Evolutionary conservation across 2,329 filamentous ascomycete species (phyloP).

Genomic region (Chrysoporthe puriensis): DNA sequence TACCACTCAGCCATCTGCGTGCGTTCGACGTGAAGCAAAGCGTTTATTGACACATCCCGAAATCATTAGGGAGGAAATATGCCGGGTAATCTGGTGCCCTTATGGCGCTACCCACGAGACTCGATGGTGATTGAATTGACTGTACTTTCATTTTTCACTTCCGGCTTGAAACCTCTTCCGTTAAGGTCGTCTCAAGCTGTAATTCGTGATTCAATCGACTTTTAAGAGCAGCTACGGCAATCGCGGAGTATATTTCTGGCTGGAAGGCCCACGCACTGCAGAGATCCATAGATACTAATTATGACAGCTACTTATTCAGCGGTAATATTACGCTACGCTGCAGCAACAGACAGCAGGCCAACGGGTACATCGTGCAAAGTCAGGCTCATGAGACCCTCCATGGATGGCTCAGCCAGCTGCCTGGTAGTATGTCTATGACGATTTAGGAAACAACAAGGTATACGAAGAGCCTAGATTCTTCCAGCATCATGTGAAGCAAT

Average conservation of each 20-base stretch:
- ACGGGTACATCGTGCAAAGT: slow-evolving; percentile 5
- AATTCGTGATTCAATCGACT: slow-evolving; percentile 37
- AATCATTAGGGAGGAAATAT: too few species aligned
- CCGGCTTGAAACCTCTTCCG: too few species aligned
- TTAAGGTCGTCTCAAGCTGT: too few species aligned
- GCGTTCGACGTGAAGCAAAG: too few species aligned
- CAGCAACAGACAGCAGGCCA: not conserved
- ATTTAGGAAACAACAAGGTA: too few species aligned
- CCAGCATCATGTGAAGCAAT: not conserved
- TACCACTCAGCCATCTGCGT: too few species aligned
- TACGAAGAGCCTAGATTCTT: too few species aligned
- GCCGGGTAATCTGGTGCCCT: too few species aligned
- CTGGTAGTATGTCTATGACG: slow-evolving; percentile 2
- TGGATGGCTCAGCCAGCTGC: slow-evolving; percentile 8
- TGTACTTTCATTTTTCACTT: too few species aligned
- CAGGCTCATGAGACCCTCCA: slow-evolving; percentile 1
- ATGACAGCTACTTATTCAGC: slow-evolving; percentile 12
- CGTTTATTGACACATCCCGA: slow-evolving; percentile 7
- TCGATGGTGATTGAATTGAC: too few species aligned
- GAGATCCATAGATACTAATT: slow-evolving; percentile 35
- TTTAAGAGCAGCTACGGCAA: slow-evolving; percentile 33
- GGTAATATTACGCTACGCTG: slow-evolving; percentile 1
- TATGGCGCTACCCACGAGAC: too few species aligned
- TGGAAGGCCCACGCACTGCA: slow-evolving; percentile 38
- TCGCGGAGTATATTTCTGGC: slow-evolving; percentile 40